A percentile compares a stretch with the other conserved stretches of the same genome.
phyloP scores from a whole-genome alignment of 495 filamentous ascomycete genomes.

The Podospora tetraspora region DNA sequence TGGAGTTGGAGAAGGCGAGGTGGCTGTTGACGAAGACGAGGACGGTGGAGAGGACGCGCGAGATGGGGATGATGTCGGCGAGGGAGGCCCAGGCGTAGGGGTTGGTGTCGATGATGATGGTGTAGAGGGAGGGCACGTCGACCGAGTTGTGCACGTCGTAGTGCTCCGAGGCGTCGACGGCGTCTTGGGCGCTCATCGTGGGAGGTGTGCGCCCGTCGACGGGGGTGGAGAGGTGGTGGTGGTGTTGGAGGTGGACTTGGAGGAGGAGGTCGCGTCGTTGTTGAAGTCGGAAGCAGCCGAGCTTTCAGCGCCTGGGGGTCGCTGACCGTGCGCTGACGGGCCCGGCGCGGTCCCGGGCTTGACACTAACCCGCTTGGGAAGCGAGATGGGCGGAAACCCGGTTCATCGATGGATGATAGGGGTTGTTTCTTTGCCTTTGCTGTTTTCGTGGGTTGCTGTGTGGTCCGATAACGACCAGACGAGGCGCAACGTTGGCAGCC shows the following conservation, averaged over 20 bases:
- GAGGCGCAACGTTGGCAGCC: not conserved
- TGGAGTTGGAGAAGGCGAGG: conserved; percentile 85
- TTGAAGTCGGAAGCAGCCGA: not conserved
- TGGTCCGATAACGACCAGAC: not conserved
- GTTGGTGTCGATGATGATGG: conserved; percentile 93
- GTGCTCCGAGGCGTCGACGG: conserved; percentile 84
- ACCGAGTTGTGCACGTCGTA: conserved; percentile 59
- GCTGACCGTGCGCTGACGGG: not conserved
- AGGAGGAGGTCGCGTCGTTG: not conserved
- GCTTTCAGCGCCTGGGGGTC: not conserved
- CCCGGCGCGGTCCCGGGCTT: no score
- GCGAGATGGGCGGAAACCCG: not conserved
- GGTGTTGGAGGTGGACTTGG: not conserved
- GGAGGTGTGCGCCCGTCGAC: not conserved
- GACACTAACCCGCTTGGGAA: not conserved
- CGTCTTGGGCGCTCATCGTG: conserved; percentile 54
- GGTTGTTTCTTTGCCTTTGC: not conserved
- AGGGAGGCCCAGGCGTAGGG: conserved; percentile 88
- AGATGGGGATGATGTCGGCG: conserved; percentile 68
- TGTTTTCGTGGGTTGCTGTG: not conserved
- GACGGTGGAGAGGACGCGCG: conserved; percentile 79
- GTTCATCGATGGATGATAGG: not conserved
- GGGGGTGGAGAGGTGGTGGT: not conserved
- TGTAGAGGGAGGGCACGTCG: conserved; percentile 77
- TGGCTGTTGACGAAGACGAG: conserved; percentile 97